These are phyloP conservation scores for Penicillium lagena DNA, from an alignment of 495 filamentous ascomycete genomes.

Conservation along the genomic window DNA sequence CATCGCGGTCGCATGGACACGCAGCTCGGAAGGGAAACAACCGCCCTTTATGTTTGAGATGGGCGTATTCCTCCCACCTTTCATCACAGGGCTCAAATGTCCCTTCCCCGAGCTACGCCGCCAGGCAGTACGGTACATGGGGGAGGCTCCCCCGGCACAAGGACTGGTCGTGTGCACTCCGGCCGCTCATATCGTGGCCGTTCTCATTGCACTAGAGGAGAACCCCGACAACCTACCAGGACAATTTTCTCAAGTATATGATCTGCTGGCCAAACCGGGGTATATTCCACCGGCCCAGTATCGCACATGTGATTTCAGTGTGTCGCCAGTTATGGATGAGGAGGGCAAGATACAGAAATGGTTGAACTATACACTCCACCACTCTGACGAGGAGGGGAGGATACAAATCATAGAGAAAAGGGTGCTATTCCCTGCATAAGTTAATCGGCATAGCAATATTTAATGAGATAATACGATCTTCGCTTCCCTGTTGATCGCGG, in stretches of 20 bases:
- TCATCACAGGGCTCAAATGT: constrained; percentile 44
- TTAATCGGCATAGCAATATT: too few species aligned
- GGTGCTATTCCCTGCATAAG: too few species aligned
- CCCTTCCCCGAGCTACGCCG: constrained; percentile 36
- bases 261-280: constrained; percentile 2
- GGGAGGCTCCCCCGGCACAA: constrained; percentile 18
- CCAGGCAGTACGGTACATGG: constrained; percentile 31
- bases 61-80: constrained; percentile 41
- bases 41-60: constrained; percentile 45
- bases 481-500: too few species aligned
- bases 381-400: constrained; percentile 4
- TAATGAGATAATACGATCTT: too few species aligned
- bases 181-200: constrained; percentile 8
- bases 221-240: background rate
- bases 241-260: background rate
- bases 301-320: constrained; percentile 9
- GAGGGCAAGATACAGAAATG: background rate
- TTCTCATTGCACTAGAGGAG: constrained; percentile 10
- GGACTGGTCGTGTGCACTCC: constrained; percentile 16
- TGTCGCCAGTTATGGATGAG: constrained; percentile 3
- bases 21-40: constrained; percentile 8
- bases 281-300: constrained; percentile 1
- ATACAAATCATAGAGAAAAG: constrained; percentile 1
- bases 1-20: constrained; percentile 10
- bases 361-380: constrained; percentile 5